Evolutionary conservation across 345 rosid species (phyloP), one percentile per base, ranked within the genome.

Genomic region (Citrus unshiu): DNA sequence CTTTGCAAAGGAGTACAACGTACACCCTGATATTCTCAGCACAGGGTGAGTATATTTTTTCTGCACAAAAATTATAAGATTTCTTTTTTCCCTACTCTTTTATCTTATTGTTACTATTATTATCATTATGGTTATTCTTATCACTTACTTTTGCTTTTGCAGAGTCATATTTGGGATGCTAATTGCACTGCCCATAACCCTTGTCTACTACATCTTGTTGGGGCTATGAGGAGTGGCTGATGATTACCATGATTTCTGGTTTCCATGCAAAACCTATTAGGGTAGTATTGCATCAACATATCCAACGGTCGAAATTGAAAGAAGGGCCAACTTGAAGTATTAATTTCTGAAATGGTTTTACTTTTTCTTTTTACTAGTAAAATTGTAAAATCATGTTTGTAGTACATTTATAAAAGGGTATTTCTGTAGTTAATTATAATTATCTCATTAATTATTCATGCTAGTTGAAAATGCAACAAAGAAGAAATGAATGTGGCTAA

Each of bases 111-210:
- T 54, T 30, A 10, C n/a, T 19, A 1, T 34, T 22, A 6, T 10
- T 35, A 35, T 35, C 13, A 32, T 49, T 69, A 16, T 74, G 68
- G 5, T 8, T 54, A 65, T 64, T 75, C 57, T 65, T 6, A 37
- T 78, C 73, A 9, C 58, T 29, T 61, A 7, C 51, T 78, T 70
- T 29, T 40, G 29, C 22, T 64, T 86, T 74, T 27, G 35, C 90
- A 96, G 99, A 24, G 99, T 96, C 60, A 96, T 96, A 77, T 96
- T 96, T 79, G 99, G 99, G 81, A 96, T 96, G 99, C 84, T 96
- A 72, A 89, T 96, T 63, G 99, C 99, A 4, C 83, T 96, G 87
- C 99, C 99, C 27, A 94, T 96, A 80, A 94, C 99, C 2, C 94
- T 96, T 9, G 87, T 93, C 68, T 96, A 94, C 91, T 96, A 96